phyloP scores from a whole-genome alignment of 306 rosid species.

The Morella rubra region DNA sequence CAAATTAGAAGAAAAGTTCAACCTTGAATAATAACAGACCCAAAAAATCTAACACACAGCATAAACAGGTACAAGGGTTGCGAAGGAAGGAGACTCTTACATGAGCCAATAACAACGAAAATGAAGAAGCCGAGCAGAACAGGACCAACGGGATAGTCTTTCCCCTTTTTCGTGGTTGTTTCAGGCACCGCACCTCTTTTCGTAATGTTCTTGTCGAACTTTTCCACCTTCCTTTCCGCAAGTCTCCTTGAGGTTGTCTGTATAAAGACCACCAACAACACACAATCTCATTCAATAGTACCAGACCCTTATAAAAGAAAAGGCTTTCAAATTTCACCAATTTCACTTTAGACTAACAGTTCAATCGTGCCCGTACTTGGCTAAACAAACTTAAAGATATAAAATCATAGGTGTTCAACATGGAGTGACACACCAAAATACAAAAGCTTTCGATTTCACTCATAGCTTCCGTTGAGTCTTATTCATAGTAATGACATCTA shows the following conservation, averaged over 20 bases:
- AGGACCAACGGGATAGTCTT: constrained; percentile 94
- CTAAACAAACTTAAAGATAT: not conserved
- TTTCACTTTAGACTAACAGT: not conserved
- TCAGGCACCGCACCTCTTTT: constrained; percentile 95
- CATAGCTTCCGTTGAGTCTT: not conserved
- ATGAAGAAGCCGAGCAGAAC: constrained; percentile 87
- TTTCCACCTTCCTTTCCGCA: constrained; percentile 87
- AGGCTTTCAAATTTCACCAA: not conserved
- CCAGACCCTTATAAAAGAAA: not conserved
- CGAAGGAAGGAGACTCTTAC: constrained; percentile 40
- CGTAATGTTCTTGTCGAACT: constrained; percentile 83
- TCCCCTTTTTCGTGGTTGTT: constrained; percentile 73
- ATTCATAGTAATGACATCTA: no score
- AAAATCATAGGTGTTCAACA: not conserved
- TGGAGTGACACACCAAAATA: not conserved
- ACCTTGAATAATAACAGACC: not conserved
- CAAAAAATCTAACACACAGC: not conserved
- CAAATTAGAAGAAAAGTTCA: not conserved
- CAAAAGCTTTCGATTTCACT: not conserved
- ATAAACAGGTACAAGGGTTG: not conserved
- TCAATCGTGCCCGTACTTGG: not conserved
- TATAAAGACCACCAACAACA: constrained; percentile 5
- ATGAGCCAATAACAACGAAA: constrained; percentile 95
- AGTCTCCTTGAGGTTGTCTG: constrained; percentile 96
- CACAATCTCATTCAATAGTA: constrained; percentile 20